Base-by-base conservation (phyloP, 306 rosid genomes). In the Adenanthera pavonina region DNA sequence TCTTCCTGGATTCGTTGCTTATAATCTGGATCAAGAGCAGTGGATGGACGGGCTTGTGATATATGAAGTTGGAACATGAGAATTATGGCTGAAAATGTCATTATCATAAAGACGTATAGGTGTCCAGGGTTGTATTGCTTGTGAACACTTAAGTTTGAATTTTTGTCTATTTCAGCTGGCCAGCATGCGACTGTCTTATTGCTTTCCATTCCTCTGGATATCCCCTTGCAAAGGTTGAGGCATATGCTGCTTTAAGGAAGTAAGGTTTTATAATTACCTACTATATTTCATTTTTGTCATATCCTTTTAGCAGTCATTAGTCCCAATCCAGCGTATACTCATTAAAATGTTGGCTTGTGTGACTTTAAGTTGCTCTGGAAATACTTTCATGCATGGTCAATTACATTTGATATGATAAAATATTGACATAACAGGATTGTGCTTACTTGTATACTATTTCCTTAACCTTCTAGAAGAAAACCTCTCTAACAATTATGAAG, bases 181-280 rank as follows among this genome's bases (percentile, higher is more conserved):
- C 98, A 56, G 47, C 87, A 80, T 96, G 97, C 80, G 98, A 96
- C 78, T 92, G 99, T 88, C 89, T 96, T 92, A 93, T 96, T 87
- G 98, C 97, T 83, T 96, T 96, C 84, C 78, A 96, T 84, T 96
- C 99, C 85, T 79, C 87, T 80, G 99, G 97, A 69, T 96, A 93
- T 86, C 98, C 99, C 74, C 92, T 96, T 41, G 86, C 86, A 62
- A 96, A 96, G 90, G 99, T 91, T 38, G 96, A 96, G 87, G 90
- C 97, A 71, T 96, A 96, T 84, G 97, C 96, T 68, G 92, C 96
- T 84, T 82, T 96, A 88, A 88, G 95, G 87, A 96, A 90, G 99
- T 95, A 90, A 93, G 99, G 62, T 88, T 81, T 59, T 74, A 20
- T 54, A 64, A 81, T 72, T 78, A 66, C 53, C 52, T 49, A 72